These are phyloP conservation scores for Ceratocystis lukuohia DNA, from an alignment of 2,329 filamentous ascomycete species.

Conservation along the genomic window DNA sequence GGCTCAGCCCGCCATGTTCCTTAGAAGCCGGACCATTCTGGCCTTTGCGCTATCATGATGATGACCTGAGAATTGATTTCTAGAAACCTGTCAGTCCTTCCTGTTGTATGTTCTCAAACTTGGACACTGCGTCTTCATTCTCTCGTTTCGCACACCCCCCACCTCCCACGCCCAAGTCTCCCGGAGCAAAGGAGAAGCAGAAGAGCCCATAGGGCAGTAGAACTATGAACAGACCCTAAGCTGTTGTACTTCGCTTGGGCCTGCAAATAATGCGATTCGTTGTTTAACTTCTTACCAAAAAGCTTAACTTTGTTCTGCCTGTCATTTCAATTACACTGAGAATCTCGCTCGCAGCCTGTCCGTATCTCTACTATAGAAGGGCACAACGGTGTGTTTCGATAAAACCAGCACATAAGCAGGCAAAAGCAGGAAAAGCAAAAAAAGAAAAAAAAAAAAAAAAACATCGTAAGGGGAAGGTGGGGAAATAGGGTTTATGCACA, in stretches of 20 bases:
- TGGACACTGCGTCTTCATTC: not conserved
- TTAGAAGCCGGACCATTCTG: not conserved
- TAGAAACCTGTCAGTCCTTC: not conserved
- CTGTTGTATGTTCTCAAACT: not conserved
- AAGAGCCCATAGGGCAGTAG: too few relatives aligned
- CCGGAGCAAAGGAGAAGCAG: not conserved
- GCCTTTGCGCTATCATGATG: not conserved
- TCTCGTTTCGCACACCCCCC: not conserved
- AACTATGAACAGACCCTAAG: not conserved
- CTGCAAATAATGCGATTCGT: not conserved
- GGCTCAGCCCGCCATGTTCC: not conserved
- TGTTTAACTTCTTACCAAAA: not conserved
- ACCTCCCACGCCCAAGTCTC: not conserved
- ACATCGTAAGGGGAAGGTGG: not conserved
- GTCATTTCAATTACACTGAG: constrained; percentile 1
- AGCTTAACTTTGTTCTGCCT: constrained; percentile 5
- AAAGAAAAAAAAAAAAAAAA: not conserved
- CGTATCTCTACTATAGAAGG: not conserved
- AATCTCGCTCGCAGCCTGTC: not conserved
- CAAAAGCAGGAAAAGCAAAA: not conserved
- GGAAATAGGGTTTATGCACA: not conserved
- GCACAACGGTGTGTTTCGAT: not conserved
- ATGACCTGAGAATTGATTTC: not conserved
- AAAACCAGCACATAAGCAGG: not conserved
- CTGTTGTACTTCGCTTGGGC: not conserved